phyloP scores from a whole-genome alignment of 139 green algal genomes.

The Chlamydomonas sp. region DNA sequence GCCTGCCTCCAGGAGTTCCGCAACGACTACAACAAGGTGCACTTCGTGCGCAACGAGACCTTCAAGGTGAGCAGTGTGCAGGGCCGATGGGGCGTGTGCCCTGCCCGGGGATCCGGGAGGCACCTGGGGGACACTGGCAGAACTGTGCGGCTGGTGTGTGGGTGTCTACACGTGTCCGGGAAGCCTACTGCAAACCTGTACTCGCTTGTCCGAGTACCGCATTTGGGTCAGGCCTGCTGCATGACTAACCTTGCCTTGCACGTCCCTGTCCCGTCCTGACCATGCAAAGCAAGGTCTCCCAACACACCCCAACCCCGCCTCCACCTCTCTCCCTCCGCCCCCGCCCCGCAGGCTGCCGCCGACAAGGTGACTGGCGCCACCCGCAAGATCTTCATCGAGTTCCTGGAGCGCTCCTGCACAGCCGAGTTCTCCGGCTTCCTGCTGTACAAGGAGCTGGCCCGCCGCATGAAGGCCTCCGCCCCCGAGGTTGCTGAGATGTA shows the following conservation, averaged over 20 bases:
- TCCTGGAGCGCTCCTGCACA: slow-evolving; percentile 97
- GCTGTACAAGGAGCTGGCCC: slow-evolving; percentile 98
- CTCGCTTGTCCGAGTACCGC: no score
- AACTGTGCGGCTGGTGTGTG: no score
- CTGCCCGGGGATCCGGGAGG: no score
- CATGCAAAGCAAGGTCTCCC: no score
- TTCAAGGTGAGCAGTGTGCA: slow-evolving; percentile 73
- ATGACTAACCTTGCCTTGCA: no score
- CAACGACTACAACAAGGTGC: slow-evolving; percentile 96
- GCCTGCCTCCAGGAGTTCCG: slow-evolving; percentile 89
- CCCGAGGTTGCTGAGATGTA: slow-evolving; percentile 87
- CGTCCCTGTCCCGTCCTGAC: no score
- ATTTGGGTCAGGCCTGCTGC: no score
- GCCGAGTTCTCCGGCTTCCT: slow-evolving; percentile 98
- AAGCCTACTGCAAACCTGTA: no score
- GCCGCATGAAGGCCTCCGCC: slow-evolving; percentile 91
- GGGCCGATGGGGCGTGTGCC: not conserved
- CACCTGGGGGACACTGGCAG: no score
- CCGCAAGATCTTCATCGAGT: slow-evolving; percentile 97
- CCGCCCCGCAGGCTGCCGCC: slow-evolving; percentile 49
- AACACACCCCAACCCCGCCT: no score
- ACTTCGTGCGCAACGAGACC: slow-evolving; percentile 96
- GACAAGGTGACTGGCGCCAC: slow-evolving; percentile 84
- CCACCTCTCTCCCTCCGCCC: not conserved
- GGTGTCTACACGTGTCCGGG: no score